A percentile compares a stretch with the other conserved stretches of the same genome.
Evolutionary conservation across 140 eudicot genomes (phyloP).

Genomic region (Bidens hawaiensis): DNA sequence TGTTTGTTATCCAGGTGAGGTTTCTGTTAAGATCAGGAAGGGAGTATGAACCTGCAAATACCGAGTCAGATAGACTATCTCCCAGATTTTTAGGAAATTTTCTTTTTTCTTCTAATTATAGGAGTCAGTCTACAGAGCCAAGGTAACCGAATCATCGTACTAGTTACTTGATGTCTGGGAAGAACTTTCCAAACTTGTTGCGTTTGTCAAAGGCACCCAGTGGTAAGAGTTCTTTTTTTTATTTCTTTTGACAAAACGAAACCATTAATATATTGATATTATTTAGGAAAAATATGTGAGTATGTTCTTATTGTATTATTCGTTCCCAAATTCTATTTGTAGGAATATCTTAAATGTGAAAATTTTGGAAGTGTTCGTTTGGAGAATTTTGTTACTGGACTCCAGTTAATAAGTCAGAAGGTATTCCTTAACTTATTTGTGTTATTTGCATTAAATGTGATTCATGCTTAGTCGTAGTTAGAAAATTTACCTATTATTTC

Average conservation of each 20-base stretch:
- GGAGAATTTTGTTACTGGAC: constrained; percentile 97
- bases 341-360: constrained; percentile 97
- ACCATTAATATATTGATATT: not conserved
- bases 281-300: not conserved
- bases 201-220: constrained; percentile 99
- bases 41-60: constrained; percentile 68
- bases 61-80: constrained; percentile 71
- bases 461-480: constrained; percentile 1
- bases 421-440: constrained; percentile 34
- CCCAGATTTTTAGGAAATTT: constrained; percentile 87
- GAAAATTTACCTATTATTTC: not conserved
- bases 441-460: constrained; percentile 3
- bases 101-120: constrained; percentile 66
- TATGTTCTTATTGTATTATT: constrained; percentile 9
- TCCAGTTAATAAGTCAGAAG: constrained; percentile 92
- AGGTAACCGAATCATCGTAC: constrained; percentile 52
- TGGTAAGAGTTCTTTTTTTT: constrained; percentile 48
- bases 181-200: constrained; percentile 96
- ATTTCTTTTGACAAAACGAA: not conserved
- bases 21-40: constrained; percentile 95
- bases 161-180: constrained; percentile 95
- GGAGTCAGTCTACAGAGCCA: constrained; percentile 57
- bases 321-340: constrained; percentile 17
- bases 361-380: constrained; percentile 87
- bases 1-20: constrained; percentile 65